phyloP scores from a whole-genome alignment of 164 flowering plant species.

The Euptelea pleiosperma region DNA sequence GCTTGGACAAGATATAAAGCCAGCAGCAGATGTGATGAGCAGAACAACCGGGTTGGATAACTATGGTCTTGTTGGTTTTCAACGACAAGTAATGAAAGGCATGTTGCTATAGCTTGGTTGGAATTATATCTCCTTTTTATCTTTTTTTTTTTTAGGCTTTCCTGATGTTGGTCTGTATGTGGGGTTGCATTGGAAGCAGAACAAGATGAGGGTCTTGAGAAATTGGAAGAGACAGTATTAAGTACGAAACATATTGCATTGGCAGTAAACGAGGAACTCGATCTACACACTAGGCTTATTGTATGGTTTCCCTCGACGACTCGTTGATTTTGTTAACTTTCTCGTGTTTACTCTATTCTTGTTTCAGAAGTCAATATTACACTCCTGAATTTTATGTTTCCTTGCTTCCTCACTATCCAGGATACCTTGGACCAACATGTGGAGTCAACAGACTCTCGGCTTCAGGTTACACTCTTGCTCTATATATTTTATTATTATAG shows the following conservation, averaged over 20 bases:
- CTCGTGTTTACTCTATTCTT: neutral
- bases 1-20: slow-evolving; percentile 72
- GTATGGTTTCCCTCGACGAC: slow-evolving; percentile 48
- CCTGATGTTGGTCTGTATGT: neutral
- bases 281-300: slow-evolving; percentile 72
- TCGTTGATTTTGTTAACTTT: no score
- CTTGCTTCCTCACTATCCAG: slow-evolving; percentile 33
- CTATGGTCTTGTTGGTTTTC: slow-evolving; percentile 74
- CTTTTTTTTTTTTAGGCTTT: neutral
- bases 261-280: slow-evolving; percentile 85
- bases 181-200: slow-evolving; percentile 36
- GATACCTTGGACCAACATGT: slow-evolving; percentile 80
- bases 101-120: slow-evolving; percentile 11
- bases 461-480: slow-evolving; percentile 45
- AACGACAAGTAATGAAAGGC: slow-evolving; percentile 86
- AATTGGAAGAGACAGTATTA: slow-evolving; percentile 67
- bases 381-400: slow-evolving; percentile 3
- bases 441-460: slow-evolving; percentile 62
- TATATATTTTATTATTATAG: no score
- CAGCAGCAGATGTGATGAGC: slow-evolving; percentile 51
- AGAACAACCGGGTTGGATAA: slow-evolving; percentile 73
- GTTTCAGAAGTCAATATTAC: neutral
- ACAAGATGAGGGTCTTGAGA: slow-evolving; percentile 91
- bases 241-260: slow-evolving; percentile 90
- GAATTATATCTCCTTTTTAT: neutral